Conservation (phyloP, 768 basidiomycete genomes). For the Russula compacta region DNA sequence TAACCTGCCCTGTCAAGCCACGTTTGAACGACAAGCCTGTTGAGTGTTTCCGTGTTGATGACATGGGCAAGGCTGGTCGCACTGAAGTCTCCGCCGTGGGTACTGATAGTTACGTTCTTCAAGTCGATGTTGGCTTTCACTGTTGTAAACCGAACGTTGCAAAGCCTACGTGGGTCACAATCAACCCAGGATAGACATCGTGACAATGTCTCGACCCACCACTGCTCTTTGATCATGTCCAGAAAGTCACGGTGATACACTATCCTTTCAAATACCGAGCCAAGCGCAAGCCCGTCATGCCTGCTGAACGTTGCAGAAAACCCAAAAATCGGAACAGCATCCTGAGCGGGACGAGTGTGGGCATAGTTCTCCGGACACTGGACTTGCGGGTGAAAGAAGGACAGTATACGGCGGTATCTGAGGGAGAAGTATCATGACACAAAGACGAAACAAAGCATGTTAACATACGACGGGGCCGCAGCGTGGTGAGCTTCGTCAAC, state of each 20-base stretch:
- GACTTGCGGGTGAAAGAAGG: conserved; percentile 68
- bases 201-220: conserved; percentile 35
- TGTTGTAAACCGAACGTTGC: conserved; percentile 76
- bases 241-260: conserved; percentile 89
- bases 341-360: conserved; percentile 20
- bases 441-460: conserved; percentile 8
- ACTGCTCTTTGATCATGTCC: conserved; percentile 88
- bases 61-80: conserved; percentile 68
- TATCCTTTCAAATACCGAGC: conserved; percentile 81
- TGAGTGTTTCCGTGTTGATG: conserved; percentile 72
- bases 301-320: conserved; percentile 94
- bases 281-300: conserved; percentile 83
- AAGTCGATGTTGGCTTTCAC: conserved; percentile 71
- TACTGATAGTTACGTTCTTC: conserved; percentile 53
- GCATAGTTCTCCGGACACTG: conserved; percentile 41
- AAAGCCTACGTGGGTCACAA: conserved; percentile 46
- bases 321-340: conserved; percentile 75
- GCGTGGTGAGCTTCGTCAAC: conserved; percentile 96
- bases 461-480: conserved; percentile 73
- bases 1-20: conserved; percentile 82
- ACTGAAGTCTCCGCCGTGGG: conserved; percentile 72
- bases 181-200: neutral
- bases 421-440: neutral
- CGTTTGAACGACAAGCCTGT: conserved; percentile 65
- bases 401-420: conserved; percentile 77